Conservation (phyloP, 208 protist species). For the Wallacemonas sp. region DNA sequence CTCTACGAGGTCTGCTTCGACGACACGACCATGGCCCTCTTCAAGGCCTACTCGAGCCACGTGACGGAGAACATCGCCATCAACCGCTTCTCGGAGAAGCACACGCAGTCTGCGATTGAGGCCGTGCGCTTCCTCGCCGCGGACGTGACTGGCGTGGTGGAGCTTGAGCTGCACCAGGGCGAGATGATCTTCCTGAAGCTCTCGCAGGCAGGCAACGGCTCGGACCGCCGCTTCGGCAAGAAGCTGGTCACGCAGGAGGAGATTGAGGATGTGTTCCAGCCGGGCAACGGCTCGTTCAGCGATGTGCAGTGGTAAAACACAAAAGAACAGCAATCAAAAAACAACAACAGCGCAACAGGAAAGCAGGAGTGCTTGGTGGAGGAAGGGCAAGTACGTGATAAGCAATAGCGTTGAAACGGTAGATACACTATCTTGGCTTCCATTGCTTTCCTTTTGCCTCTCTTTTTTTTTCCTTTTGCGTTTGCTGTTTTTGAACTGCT, state of each 20-base stretch:
- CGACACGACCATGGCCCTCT: slow-evolving; percentile 64
- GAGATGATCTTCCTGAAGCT: slow-evolving; percentile 89
- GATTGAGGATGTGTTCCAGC: slow-evolving; percentile 86
- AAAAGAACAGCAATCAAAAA: too few relatives aligned
- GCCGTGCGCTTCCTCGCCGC: slow-evolving; percentile 77
- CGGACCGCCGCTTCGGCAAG: slow-evolving; percentile 42
- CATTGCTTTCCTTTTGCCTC: slow-evolving; percentile 13
- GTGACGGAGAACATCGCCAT: slow-evolving; percentile 68
- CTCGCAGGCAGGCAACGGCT: slow-evolving; percentile 60
- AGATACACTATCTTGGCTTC: too few relatives aligned
- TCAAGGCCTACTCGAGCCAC: slow-evolving; percentile 80
- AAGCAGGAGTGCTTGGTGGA: too few relatives aligned
- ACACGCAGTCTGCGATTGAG: slow-evolving; percentile 83
- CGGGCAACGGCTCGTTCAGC: slow-evolving; percentile 86
- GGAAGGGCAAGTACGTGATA: too few relatives aligned
- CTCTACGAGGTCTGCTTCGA: slow-evolving; percentile 91
- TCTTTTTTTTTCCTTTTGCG: slow-evolving; percentile 17
- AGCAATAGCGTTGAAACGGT: too few relatives aligned
- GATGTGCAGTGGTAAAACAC: slow-evolving; percentile 90
- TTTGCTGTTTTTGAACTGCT: slow-evolving; percentile 13
- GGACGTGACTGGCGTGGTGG: slow-evolving; percentile 80
- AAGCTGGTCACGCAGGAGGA: slow-evolving; percentile 78
- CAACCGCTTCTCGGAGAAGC: slow-evolving; percentile 75
- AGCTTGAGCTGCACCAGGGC: slow-evolving; percentile 88
- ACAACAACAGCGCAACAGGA: too few relatives aligned